Percentiles rank a stretch among this genome's conserved stretches.
phyloP scores from a whole-genome alignment of 2,329 filamentous ascomycete species.

The Aspergillus hiratsukae region DNA sequence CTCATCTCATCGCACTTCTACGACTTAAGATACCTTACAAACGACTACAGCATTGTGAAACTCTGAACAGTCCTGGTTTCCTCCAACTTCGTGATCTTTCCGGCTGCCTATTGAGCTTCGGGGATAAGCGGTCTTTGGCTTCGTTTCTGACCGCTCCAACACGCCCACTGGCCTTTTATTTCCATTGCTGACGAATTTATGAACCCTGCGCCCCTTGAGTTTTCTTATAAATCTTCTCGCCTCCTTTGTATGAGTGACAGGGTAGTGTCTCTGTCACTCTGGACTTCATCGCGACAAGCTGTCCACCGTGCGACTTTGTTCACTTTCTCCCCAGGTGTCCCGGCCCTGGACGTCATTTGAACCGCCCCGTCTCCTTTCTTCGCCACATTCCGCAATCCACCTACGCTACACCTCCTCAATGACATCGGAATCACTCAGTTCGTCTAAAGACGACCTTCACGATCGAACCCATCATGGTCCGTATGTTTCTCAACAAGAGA shows the following conservation, averaged over 20 bases:
- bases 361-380: constrained; percentile 9
- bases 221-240: not conserved
- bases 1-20: not conserved
- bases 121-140: constrained; percentile 22
- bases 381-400: constrained; percentile 10
- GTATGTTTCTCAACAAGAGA: constrained; percentile 13
- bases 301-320: constrained; percentile 22
- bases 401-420: constrained; percentile 27
- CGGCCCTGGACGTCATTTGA: constrained; percentile 23
- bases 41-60: not conserved
- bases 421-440: constrained; percentile 34
- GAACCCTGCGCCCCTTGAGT: constrained; percentile 2
- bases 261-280: constrained; percentile 18
- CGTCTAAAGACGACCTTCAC: constrained; percentile 26
- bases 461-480: constrained; percentile 17
- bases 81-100: constrained; percentile 16
- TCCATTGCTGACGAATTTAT: constrained; percentile 7
- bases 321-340: constrained; percentile 19
- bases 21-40: not conserved
- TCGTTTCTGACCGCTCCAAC: constrained; percentile 2
- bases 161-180: not conserved
- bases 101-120: constrained; percentile 11
- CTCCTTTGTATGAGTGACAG: constrained; percentile 20
- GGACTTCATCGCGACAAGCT: constrained; percentile 20
- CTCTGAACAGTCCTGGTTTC: constrained; percentile 1